These are phyloP conservation scores for Aspergillus olivimuriae DNA, from an alignment of 495 filamentous ascomycete genomes.

Conservation along the genomic window DNA sequence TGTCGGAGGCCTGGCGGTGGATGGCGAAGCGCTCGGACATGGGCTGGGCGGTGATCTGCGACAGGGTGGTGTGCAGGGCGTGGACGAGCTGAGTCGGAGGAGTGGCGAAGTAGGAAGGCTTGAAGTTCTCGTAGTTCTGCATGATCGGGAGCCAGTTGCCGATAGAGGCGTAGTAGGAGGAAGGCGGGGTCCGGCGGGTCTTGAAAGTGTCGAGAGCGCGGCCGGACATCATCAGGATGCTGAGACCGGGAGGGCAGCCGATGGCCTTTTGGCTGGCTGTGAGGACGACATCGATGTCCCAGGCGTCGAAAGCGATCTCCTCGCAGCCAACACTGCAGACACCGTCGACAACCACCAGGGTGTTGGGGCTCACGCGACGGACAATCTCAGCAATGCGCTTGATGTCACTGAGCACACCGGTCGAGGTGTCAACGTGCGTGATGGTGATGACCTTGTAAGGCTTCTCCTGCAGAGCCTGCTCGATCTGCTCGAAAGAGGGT, in stretches of 20 bases:
- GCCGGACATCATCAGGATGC: conserved; percentile 85
- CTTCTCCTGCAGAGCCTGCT: conserved; percentile 80
- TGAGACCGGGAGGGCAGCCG: conserved; percentile 87
- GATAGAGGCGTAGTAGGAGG: conserved; percentile 88
- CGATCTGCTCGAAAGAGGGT: conserved; percentile 79
- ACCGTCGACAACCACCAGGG: conserved; percentile 86
- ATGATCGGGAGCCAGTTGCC: conserved; percentile 98
- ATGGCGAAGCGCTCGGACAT: conserved; percentile 72
- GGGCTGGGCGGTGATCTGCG: conserved; percentile 72
- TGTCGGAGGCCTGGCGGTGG: conserved; percentile 69
- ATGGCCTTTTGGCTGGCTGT: conserved; percentile 96
- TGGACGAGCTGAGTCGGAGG: conserved; percentile 91
- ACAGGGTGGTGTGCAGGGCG: conserved; percentile 89
- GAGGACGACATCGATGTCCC: conserved; percentile 87
- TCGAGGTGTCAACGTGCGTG: conserved; percentile 96
- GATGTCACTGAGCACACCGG: conserved; percentile 87
- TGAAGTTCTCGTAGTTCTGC: conserved; percentile 97
- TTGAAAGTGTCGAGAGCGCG: conserved; percentile 80
- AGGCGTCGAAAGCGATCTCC: conserved; percentile 91
- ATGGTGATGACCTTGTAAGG: conserved; percentile 88
- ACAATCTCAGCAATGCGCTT: conserved; percentile 76
- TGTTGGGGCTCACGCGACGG: conserved; percentile 79
- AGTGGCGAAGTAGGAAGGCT: conserved; percentile 96
- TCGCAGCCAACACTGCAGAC: conserved; percentile 96
- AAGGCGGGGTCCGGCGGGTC: conserved; percentile 67